A percentile compares a stretch with the other conserved stretches of the same genome.
These are phyloP conservation scores for Sphaerulina populicola DNA, from an alignment of 2,329 filamentous ascomycete genomes.

Conservation along the genomic window DNA sequence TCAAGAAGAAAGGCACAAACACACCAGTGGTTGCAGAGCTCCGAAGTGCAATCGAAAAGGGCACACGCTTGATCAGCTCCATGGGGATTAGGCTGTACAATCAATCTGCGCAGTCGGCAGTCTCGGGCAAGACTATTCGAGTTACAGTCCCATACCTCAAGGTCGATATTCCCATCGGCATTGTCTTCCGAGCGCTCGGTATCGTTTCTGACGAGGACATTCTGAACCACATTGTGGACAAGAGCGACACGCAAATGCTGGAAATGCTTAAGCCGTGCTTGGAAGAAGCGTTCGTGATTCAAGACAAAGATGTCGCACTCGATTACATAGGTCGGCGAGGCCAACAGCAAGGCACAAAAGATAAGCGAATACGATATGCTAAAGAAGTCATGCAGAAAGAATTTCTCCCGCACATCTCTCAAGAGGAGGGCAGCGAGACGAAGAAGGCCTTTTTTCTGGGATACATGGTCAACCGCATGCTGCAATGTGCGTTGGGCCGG, in stretches of 20 bases:
- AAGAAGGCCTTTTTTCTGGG: constrained; percentile 96
- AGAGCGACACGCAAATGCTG: constrained; percentile 90
- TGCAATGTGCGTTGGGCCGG: constrained; percentile 86
- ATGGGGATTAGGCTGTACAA: constrained; percentile 77
- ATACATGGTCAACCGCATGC: constrained; percentile 95
- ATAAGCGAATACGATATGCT: constrained; percentile 85
- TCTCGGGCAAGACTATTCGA: constrained; percentile 80
- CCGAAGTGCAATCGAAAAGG: constrained; percentile 90
- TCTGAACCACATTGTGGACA: constrained; percentile 91
- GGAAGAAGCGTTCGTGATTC: constrained; percentile 91
- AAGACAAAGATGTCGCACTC: constrained; percentile 86
- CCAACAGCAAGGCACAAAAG: constrained; percentile 63
- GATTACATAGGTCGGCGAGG: constrained; percentile 95
- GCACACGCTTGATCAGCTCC: constrained; percentile 86
- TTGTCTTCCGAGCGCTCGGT: constrained; percentile 90
- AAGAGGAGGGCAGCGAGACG: constrained; percentile 88
- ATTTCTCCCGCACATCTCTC: constrained; percentile 90
- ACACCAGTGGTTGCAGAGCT: constrained; percentile 94
- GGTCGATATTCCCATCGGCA: constrained; percentile 81
- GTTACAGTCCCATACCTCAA: constrained; percentile 91
- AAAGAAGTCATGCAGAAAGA: constrained; percentile 96
- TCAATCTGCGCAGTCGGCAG: constrained; percentile 47
- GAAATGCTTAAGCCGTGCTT: constrained; percentile 97
- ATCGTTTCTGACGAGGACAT: constrained; percentile 98
- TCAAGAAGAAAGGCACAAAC: constrained; percentile 94